Conservation (phyloP, 208 protist species). For the Wallacemonas sp. region DNA sequence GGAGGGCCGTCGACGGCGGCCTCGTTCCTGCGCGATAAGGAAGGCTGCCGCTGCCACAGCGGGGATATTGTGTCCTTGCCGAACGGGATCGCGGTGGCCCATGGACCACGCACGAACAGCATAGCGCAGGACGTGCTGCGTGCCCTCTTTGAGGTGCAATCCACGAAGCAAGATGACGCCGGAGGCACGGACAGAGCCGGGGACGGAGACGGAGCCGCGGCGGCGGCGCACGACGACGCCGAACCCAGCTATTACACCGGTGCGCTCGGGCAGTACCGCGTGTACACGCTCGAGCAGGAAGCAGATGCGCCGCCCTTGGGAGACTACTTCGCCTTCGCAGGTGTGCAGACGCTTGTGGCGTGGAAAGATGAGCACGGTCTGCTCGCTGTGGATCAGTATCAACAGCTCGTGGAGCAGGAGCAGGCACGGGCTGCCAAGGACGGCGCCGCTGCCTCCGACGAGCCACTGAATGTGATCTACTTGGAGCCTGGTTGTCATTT, state of each 20-base stretch:
- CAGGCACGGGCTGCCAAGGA: slow-evolving; percentile 26
- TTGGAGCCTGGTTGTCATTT: slow-evolving; percentile 92
- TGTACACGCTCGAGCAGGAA: slow-evolving; percentile 89
- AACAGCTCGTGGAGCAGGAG: slow-evolving; percentile 44
- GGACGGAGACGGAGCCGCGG: not conserved
- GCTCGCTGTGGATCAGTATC: slow-evolving; percentile 89
- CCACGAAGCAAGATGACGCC: no score
- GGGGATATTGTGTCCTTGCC: slow-evolving; percentile 89
- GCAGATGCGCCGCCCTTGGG: slow-evolving; percentile 88
- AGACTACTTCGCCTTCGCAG: slow-evolving; percentile 92
- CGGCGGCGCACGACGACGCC: not conserved
- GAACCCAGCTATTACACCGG: slow-evolving; percentile 4
- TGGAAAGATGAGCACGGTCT: slow-evolving; percentile 93
- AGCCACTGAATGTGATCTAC: slow-evolving; percentile 56
- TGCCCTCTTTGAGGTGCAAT: slow-evolving; percentile 80
- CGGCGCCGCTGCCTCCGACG: slow-evolving; percentile 3
- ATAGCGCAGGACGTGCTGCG: slow-evolving; percentile 75
- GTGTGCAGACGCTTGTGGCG: slow-evolving; percentile 83
- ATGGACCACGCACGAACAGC: slow-evolving; percentile 87
- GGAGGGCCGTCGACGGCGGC: slow-evolving; percentile 78
- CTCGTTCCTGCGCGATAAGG: slow-evolving; percentile 79
- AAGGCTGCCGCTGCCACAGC: slow-evolving; percentile 82
- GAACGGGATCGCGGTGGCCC: slow-evolving; percentile 79
- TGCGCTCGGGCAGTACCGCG: slow-evolving; percentile 45
- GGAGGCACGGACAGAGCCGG: not conserved